These are phyloP conservation scores for Apiospora sp. DNA, from an alignment of 2,329 filamentous ascomycete genomes.

Conservation along the genomic window DNA sequence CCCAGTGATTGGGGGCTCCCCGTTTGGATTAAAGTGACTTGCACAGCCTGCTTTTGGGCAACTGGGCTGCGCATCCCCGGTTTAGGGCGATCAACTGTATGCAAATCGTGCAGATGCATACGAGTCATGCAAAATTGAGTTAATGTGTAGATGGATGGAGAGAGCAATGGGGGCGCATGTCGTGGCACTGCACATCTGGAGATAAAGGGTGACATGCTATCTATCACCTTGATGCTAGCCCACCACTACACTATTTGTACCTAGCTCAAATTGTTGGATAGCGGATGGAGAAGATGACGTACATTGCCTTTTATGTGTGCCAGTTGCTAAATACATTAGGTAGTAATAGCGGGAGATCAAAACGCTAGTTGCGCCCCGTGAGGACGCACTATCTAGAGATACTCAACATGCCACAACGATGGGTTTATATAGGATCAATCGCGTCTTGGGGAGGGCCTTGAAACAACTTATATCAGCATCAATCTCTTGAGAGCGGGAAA, in stretches of 20 bases:
- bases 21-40: neutral
- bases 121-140: neutral
- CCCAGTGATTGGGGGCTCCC: constrained; percentile 8
- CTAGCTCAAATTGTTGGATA: neutral
- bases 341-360: constrained; percentile 1
- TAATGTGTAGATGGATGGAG: neutral
- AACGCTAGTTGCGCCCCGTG: neutral
- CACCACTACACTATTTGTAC: neutral
- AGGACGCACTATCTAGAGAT: neutral
- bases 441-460: neutral
- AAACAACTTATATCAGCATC: neutral
- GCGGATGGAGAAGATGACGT: neutral
- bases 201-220: neutral
- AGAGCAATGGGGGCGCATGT: neutral
- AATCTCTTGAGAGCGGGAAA: neutral
- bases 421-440: neutral
- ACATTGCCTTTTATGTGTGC: neutral
- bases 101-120: neutral
- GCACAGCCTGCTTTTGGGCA: neutral
- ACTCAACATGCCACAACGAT: neutral
- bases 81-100: neutral
- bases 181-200: neutral
- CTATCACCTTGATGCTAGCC: neutral
- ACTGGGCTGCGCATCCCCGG: neutral
- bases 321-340: neutral